A percentile compares a stretch with the other conserved stretches of the same genome.
phyloP scores from a whole-genome alignment of 768 basidiomycete species.

The Lanmaoa rubissima region DNA sequence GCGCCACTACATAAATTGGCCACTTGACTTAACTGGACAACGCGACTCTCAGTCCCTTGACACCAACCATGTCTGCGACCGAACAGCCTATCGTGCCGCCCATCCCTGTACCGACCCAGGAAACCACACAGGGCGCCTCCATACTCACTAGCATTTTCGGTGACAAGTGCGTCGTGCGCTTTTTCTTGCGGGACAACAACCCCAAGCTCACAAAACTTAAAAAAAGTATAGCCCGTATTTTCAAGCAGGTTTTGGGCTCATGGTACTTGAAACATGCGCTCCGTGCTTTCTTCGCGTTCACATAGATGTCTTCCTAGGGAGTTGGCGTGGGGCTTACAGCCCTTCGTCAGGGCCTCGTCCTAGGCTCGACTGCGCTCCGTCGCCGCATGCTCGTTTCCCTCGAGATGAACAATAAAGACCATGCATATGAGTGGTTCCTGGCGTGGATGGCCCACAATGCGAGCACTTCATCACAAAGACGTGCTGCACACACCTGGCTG shows the following conservation, averaged over 20 bases:
- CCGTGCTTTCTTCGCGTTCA: not conserved
- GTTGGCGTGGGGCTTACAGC: conserved; percentile 81
- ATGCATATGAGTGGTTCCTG: conserved; percentile 94
- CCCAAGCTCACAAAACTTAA: conserved; percentile 22
- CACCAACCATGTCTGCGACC: conserved; percentile 8
- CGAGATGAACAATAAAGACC: conserved; percentile 96
- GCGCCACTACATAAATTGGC: conserved; percentile 20
- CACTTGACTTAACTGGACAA: too few species aligned
- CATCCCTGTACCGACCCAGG: conserved; percentile 4
- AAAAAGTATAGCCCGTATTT: conserved; percentile 83
- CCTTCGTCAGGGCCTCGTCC: conserved; percentile 65
- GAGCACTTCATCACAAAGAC: conserved; percentile 28
- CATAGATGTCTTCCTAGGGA: conserved; percentile 52
- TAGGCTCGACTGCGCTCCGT: conserved; percentile 74
- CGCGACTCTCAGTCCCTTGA: too few species aligned
- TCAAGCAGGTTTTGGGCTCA: conserved; percentile 95
- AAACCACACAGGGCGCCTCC: conserved; percentile 22
- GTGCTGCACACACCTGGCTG: conserved; percentile 42
- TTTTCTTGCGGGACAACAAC: not conserved
- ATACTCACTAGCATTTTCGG: conserved; percentile 43
- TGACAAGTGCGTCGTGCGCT: conserved; percentile 62
- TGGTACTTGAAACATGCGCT: conserved; percentile 52
- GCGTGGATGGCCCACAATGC: conserved; percentile 89
- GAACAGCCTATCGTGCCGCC: not conserved
- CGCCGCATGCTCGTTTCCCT: conserved; percentile 91